phyloP scores from a whole-genome alignment of 768 basidiomycete genomes.

The Gloeophyllum trabeum region DNA sequence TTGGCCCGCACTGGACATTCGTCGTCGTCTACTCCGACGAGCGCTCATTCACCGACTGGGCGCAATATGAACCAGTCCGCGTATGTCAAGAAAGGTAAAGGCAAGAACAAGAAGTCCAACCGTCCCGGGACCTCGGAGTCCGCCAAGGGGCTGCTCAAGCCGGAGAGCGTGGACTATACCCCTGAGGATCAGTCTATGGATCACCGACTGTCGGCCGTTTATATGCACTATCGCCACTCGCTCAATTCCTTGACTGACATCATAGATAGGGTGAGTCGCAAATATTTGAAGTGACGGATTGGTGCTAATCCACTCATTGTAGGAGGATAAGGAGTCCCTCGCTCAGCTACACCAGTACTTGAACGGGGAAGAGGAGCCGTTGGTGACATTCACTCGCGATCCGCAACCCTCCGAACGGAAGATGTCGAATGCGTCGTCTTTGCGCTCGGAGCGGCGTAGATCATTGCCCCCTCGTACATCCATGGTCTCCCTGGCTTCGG shows the following conservation, averaged over 20 bases:
- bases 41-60: slow-evolving; percentile 7
- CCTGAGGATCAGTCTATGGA: too few relatives aligned
- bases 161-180: neutral
- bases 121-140: slow-evolving; percentile 63
- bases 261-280: slow-evolving; percentile 53
- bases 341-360: slow-evolving; percentile 67
- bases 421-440: neutral
- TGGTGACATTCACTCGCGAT: too few relatives aligned
- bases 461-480: slow-evolving; percentile 62
- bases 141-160: slow-evolving; percentile 30
- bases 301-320: slow-evolving; percentile 1
- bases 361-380: slow-evolving; percentile 19
- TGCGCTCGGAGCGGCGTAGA: slow-evolving; percentile 43
- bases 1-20: slow-evolving; percentile 1
- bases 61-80: slow-evolving; percentile 39
- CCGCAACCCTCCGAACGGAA: neutral
- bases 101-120: slow-evolving; percentile 27
- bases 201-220: slow-evolving; percentile 38
- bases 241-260: slow-evolving; percentile 75
- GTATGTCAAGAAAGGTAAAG: slow-evolving; percentile 25
- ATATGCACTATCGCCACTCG: slow-evolving; percentile 72
- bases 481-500: slow-evolving; percentile 44
- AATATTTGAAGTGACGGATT: too few relatives aligned
- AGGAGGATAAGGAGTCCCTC: slow-evolving; percentile 72
- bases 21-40: slow-evolving; percentile 1